Conservation (phyloP, 495 filamentous ascomycete species). For the Hypomontagnella submonticulosa region DNA sequence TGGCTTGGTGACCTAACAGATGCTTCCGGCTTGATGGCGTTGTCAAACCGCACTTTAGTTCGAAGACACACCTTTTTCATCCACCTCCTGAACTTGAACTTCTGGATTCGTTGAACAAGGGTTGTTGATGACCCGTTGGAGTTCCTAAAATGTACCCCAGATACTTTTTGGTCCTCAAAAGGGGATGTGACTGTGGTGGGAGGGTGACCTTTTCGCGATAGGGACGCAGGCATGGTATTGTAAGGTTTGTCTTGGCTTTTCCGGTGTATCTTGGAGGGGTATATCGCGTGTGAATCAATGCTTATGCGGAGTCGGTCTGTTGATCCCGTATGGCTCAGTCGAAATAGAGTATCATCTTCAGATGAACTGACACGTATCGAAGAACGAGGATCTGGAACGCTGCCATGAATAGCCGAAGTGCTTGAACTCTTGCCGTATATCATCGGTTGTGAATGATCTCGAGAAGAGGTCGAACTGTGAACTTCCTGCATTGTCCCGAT, state of each 20-base stretch:
- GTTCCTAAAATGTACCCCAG: constrained; percentile 7
- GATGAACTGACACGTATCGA: constrained; percentile 17
- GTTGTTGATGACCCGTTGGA: constrained; percentile 32
- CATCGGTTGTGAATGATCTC: constrained; percentile 1
- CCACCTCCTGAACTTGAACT: constrained; percentile 42
- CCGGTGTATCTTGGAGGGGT: constrained; percentile 8
- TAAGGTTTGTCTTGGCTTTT: constrained; percentile 6
- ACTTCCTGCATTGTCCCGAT: neutral
- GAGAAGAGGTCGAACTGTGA: neutral
- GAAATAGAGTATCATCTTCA: constrained; percentile 17
- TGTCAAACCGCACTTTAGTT: constrained; percentile 41
- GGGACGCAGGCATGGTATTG: constrained; percentile 32
- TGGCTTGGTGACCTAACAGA: constrained; percentile 4
- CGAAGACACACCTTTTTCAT: constrained; percentile 38
- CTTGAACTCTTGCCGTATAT: constrained; percentile 30
- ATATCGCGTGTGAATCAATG: constrained; percentile 17
- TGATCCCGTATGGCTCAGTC: constrained; percentile 26
- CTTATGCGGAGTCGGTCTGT: constrained; percentile 31
- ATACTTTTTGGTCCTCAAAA: neutral
- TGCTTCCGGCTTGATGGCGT: constrained; percentile 20
- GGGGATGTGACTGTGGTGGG: neutral
- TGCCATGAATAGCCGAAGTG: constrained; percentile 37
- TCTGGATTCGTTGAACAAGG: constrained; percentile 34
- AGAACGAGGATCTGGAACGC: constrained; percentile 23
- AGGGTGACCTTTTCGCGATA: neutral